phyloP scores from a whole-genome alignment of 371 early-diverging fungal species.

The Homolaphlyctis polyrhiza region DNA sequence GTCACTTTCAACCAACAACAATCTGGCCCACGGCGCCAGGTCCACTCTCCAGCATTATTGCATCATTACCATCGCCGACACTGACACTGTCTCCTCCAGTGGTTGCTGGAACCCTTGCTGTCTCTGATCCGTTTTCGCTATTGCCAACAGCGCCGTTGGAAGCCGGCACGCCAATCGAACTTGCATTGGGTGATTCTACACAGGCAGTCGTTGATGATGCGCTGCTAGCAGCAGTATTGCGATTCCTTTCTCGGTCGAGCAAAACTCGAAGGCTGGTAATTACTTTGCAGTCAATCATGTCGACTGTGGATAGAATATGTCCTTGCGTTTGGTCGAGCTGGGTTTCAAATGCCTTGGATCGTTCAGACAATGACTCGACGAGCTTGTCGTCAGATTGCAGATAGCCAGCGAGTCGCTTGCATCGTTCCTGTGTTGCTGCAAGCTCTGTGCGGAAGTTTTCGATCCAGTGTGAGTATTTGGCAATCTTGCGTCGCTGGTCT shows the following conservation, averaged over 20 bases:
- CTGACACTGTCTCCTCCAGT: too few relatives aligned
- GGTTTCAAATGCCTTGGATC: not conserved
- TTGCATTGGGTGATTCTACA: too few relatives aligned
- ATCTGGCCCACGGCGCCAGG: too few relatives aligned
- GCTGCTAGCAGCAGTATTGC: not conserved
- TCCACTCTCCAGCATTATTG: too few relatives aligned
- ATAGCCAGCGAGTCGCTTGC: not conserved
- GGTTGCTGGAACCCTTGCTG: too few relatives aligned
- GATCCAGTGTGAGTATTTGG: not conserved
- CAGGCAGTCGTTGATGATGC: too few relatives aligned
- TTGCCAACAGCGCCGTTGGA: too few relatives aligned
- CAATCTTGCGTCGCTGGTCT: not conserved
- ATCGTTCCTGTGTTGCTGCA: not conserved
- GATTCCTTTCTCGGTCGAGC: not conserved
- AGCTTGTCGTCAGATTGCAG: not conserved
- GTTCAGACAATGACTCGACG: not conserved
- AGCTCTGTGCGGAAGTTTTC: not conserved
- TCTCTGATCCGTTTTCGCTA: too few relatives aligned
- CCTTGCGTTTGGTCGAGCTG: slow-evolving; percentile 1
- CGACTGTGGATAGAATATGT: not conserved
- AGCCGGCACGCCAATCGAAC: too few relatives aligned
- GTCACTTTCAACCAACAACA: too few relatives aligned
- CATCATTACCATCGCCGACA: too few relatives aligned
- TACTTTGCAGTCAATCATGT: not conserved
- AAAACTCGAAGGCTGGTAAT: not conserved